Base-by-base conservation (phyloP, 176 grass and related monocot genomes). In the Guadua angustifolia region DNA sequence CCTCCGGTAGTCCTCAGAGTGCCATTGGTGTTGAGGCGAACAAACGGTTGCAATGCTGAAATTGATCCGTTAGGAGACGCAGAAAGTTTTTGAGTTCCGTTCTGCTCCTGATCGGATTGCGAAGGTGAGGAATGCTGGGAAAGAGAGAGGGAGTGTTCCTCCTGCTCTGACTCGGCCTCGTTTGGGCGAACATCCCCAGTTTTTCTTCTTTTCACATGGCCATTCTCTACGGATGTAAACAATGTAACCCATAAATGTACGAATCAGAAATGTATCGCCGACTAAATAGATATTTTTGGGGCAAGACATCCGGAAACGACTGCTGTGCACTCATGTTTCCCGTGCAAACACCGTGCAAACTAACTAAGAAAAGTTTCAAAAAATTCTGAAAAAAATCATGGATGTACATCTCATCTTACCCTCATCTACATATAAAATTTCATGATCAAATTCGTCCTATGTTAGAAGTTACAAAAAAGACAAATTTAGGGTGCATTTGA, bases 81-180 rank as follows among this genome's bases (percentile, higher is more conserved):
- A 5, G 93, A 89, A 67, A 92, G 71, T 12, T 94, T 99, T 65
- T 85, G 85, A 63, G 61, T 73, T 69, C 86, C 89, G 61, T 90
- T 99, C 69, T 91, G 93, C 59, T 99, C 93, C 79, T 95, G 96
- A 56, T 99, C 96, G 1, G 96, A 99, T 60, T 92, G 96, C 3
- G 96, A 95, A 5, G 97, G 91, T 4, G 97, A 99, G 21, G 97
- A 99, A 55, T 92, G 93, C 6, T 96, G 97, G 5, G 97, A 99
- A 83, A 99, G 84, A 49, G 91, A 94, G 4, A 99, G 83, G 1
- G 97, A 99, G 84, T 99, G 91, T 75, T 99, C 96, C 52, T 99
- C 97, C 49, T 92, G 97, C 67, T 99, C 97, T 26, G 71, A 81
- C 53, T 99, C 97, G 0, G 77, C 32, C 65, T 95, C 91, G 1